Evolutionary conservation across 176 grass and related monocot genomes (phyloP).

Genomic region (Lolium rigidum): DNA sequence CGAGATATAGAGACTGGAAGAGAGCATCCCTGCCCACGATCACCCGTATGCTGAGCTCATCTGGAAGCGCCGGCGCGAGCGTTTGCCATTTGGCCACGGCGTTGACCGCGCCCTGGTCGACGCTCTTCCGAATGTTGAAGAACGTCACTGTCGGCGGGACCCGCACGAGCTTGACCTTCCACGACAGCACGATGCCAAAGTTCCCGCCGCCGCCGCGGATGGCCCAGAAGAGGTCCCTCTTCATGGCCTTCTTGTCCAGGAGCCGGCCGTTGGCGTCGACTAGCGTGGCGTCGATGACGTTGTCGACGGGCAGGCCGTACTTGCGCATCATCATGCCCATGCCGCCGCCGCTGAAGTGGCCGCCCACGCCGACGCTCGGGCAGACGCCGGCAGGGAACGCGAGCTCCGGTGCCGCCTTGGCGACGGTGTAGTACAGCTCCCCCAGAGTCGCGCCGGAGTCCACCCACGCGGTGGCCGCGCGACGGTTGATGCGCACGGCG

Average conservation of each 20-base stretch:
- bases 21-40: not conserved
- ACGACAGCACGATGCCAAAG: constrained; percentile 51
- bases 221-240: constrained; percentile 49
- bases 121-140: constrained; percentile 21
- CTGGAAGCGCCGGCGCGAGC: constrained; percentile 27
- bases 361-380: constrained; percentile 50
- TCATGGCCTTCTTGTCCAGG: constrained; percentile 41
- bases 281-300: constrained; percentile 32
- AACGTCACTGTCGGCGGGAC: constrained; percentile 31
- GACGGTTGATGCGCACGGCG: constrained; percentile 14
- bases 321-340: constrained; percentile 41
- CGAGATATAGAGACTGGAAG: constrained; percentile 38
- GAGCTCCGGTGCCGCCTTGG: constrained; percentile 2
- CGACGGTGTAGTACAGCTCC: constrained; percentile 56
- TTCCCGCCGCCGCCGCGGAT: constrained; percentile 40
- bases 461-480: constrained; percentile 45
- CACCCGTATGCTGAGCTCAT: constrained; percentile 36
- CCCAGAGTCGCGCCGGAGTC: constrained; percentile 53
- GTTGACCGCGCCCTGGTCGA: constrained; percentile 24
- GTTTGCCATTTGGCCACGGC: constrained; percentile 40
- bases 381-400: constrained; percentile 56
- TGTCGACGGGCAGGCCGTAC: constrained; percentile 45
- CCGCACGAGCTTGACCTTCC: constrained; percentile 40
- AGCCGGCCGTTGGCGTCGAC: constrained; percentile 41
- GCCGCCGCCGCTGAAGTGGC: constrained; percentile 54